phyloP scores from a whole-genome alignment of 2,329 filamentous ascomycete species.

The Colletotrichum abscissum region DNA sequence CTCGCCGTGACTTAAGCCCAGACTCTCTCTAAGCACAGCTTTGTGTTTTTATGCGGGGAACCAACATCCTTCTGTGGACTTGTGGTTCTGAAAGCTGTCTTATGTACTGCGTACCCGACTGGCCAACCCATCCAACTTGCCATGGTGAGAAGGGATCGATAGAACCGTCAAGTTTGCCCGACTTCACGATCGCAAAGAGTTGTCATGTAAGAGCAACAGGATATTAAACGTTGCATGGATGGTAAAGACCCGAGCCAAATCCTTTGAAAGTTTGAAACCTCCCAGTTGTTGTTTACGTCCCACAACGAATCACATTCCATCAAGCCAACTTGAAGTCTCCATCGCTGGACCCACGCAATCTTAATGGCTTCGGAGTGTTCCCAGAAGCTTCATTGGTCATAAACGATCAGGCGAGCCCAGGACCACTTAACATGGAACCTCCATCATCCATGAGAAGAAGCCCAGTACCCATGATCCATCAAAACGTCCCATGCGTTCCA shows the following conservation, averaged over 20 bases:
- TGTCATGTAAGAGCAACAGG: not conserved
- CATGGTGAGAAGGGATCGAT: not conserved
- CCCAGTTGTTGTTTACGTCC: not conserved
- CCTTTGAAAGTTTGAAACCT: not conserved
- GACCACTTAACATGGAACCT: slow-evolving; percentile 4
- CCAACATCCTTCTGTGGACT: not conserved
- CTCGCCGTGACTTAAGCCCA: not conserved
- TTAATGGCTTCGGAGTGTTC: slow-evolving; percentile 1
- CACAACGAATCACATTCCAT: not conserved
- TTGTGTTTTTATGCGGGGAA: not conserved
- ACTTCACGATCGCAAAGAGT: not conserved
- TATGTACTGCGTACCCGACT: not conserved
- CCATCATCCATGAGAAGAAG: not conserved
- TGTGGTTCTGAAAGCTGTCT: not conserved
- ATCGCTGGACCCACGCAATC: slow-evolving; percentile 2
- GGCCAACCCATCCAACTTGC: not conserved
- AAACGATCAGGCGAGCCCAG: not conserved
- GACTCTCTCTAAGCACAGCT: not conserved
- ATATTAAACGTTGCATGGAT: not conserved
- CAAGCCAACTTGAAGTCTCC: not conserved
- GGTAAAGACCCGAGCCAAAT: not conserved
- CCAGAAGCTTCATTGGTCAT: not conserved
- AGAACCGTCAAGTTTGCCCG: not conserved
- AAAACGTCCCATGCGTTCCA: not conserved
- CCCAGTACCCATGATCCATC: not conserved